These are phyloP conservation scores for Striga hermonthica DNA, from an alignment of 305 asterid species.

Conservation along the genomic window DNA sequence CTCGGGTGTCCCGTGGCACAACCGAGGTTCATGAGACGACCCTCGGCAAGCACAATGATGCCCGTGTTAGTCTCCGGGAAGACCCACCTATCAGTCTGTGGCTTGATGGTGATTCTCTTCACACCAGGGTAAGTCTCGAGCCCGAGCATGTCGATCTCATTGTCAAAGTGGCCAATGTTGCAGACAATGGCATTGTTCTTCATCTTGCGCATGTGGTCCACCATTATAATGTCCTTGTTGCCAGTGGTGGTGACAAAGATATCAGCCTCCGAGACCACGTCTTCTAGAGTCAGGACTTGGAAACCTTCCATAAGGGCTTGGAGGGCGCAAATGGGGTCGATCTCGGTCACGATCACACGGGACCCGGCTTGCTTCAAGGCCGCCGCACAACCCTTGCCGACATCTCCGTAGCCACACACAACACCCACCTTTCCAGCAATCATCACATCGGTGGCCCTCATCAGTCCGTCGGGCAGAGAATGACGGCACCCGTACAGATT, in stretches of 20 bases:
- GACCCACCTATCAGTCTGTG: slow-evolving; percentile 53
- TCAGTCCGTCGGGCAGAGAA: slow-evolving; percentile 58
- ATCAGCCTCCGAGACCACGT: slow-evolving; percentile 42
- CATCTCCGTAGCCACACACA: slow-evolving; percentile 56
- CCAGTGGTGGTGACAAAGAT: slow-evolving; percentile 65
- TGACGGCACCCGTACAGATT: slow-evolving; percentile 71
- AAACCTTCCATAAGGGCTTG: slow-evolving; percentile 63
- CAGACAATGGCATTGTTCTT: slow-evolving; percentile 47
- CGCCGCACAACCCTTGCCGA: slow-evolving; percentile 57
- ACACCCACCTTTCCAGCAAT: slow-evolving; percentile 63
- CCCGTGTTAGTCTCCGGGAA: slow-evolving; percentile 44
- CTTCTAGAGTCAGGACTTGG: slow-evolving; percentile 51
- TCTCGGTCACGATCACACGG: slow-evolving; percentile 54
- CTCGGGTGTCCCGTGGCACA: slow-evolving; percentile 68
- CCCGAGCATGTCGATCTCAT: slow-evolving; percentile 54
- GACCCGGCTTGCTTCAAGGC: slow-evolving; percentile 57
- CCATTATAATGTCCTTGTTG: slow-evolving; percentile 62
- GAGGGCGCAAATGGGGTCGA: slow-evolving; percentile 59
- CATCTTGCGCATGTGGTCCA: slow-evolving; percentile 42
- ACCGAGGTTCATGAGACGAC: slow-evolving; percentile 64
- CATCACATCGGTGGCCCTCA: slow-evolving; percentile 69
- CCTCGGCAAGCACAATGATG: slow-evolving; percentile 55
- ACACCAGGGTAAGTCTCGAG: slow-evolving; percentile 51
- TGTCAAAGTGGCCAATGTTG: slow-evolving; percentile 66
- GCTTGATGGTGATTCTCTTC: slow-evolving; percentile 56